Evolutionary conservation across 2,329 filamentous ascomycete genomes (phyloP), one percentile per base, ranked within the genome.

Genomic region (Colletotrichum sp.): DNA sequence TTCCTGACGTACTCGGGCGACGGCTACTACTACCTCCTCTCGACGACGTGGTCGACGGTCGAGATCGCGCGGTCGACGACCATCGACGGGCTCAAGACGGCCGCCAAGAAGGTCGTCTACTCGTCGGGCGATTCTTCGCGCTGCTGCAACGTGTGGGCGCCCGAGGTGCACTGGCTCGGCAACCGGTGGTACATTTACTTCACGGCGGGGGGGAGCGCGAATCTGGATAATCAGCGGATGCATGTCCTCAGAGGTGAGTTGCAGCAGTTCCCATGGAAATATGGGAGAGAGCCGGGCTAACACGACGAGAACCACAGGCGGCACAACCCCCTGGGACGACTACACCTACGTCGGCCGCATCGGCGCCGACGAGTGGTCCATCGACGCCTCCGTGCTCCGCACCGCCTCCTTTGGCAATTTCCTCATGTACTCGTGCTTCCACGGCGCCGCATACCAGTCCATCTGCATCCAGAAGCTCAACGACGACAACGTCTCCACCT

Each of bases 21-120:
- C 61, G 89, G 89, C 0, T 91, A 88, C 78, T 92, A 91, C 81
- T 91, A 91, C 77, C 83, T 92, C 30, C 86, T 90, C 76, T 88
- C 88, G 0, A 92, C 89, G 0, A 89, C 88, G 19, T 91, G 88
- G 89, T 87, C 83, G 3, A 84, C 91, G 74, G 83, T 92, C 11
- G 84, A 90, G 76, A 86, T 92, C 25, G 87, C 89, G 0, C 85
- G 89, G 1, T 86, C 90, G 0, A 89, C 83, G 19, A 92, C 90
- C 0, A 81, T 92, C 6, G 86, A 87, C 30, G 90, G 89, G 0
- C 82, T 92, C 32, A 90, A 91, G 83, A 88, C 85, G 0, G 89
- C 87, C 0, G 83, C 87, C 32, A 87, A 85, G 39, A 90, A 90
- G 77, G 80, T 84, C 6, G 87, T 91, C 36, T 92, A 88, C 83